phyloP scores from a whole-genome alignment of 495 filamentous ascomycete genomes.

The Talaromyces adpressus region DNA sequence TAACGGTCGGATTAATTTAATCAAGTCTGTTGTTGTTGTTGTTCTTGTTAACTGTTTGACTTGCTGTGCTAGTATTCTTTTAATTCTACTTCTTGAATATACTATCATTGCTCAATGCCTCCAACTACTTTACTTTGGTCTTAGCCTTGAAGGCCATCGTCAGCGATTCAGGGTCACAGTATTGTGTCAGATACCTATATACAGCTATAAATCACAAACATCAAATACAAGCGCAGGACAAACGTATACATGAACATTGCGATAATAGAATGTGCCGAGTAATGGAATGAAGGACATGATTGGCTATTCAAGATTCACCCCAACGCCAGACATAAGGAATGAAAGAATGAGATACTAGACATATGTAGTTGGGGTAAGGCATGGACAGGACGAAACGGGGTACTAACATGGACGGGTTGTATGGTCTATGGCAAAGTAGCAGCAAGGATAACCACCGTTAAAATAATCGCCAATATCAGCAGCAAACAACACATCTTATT shows the following conservation, averaged over 20 bases:
- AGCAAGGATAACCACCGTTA: conserved; percentile 82
- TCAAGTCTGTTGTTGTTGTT: neutral
- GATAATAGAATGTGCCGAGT: neutral
- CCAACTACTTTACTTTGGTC: no score
- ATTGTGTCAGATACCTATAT: neutral
- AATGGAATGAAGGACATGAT: neutral
- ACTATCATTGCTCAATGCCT: neutral
- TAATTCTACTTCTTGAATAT: neutral
- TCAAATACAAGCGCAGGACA: neutral
- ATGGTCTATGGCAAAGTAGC: conserved; percentile 54
- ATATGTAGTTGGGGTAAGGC: neutral
- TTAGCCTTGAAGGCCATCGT: no score
- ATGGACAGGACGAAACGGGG: neutral
- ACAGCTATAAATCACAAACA: neutral
- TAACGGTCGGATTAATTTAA: neutral
- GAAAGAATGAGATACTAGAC: neutral
- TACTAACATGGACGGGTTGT: neutral
- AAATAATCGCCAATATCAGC: conserved; percentile 81
- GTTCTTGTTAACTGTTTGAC: neutral
- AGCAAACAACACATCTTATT: conserved; percentile 90
- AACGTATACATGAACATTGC: neutral
- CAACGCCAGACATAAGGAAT: neutral
- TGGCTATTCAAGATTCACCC: neutral
- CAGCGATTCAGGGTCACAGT: neutral
- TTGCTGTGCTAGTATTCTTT: neutral